Base-by-base conservation (phyloP, 495 filamentous ascomycete species). In the Hyphodiscus hymeniophilus region DNA sequence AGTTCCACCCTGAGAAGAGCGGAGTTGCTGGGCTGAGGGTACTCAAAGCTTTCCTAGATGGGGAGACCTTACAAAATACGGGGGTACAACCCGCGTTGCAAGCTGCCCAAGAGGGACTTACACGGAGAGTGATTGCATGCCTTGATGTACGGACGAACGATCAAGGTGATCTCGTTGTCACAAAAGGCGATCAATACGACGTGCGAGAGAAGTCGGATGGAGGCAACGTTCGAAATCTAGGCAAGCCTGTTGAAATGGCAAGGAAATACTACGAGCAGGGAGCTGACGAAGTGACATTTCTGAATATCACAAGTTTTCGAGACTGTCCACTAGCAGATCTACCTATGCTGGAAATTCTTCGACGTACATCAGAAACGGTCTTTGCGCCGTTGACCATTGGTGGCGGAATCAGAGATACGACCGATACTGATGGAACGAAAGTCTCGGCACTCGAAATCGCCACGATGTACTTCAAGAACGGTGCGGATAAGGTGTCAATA, bases 401-500 rank as follows among this genome's bases (percentile, higher is more conserved):
- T 20, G 92, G 92, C 40, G 92, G 92, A 16, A 96, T 98, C 57
- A 81, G 86, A 42, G 90, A 97, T 61, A 88, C 86, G 1, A 75
- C 85, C 17, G 94, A 97, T 61, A 79, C 82, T 3, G 86, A 95
- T 65, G 92, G 94, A n/a, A 90, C 82, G 10, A 78, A 78, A 45
- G 76, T 91, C 2, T 80, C 86, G 10, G 92, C 92, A 4, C 78
- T 95, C 7, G 87, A 97, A 48, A 87, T 98, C 38, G 92, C 92
- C 8, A 90, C 83, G 4, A 82, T 97, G 77, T 98, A 98, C 72
- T 98, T 98, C 75, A 87, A 92, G 70, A 89, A 82, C 20, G 92
- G 92, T 30, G 92, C 92, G n/a, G 92, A 98, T 66, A 98, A 98
- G 72, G 89, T 98, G 15, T 95, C 89, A 40, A 95, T 98, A 57